Base-by-base conservation (phyloP, 331 rosid genomes). In the Spiraea crenata region DNA sequence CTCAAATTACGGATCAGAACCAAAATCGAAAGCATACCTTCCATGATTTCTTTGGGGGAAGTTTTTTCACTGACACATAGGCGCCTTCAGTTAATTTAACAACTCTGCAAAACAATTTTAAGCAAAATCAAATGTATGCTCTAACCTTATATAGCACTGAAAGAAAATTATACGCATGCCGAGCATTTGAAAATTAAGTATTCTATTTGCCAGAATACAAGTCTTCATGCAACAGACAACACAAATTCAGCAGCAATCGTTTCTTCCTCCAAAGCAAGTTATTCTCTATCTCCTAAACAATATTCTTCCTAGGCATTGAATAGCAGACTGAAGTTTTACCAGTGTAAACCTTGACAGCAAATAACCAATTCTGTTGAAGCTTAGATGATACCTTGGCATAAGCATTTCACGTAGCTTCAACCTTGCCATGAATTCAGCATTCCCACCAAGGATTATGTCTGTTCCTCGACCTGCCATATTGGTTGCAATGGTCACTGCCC, bases 401-500 rank as follows among this genome's bases (percentile, higher is more conserved):
- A 93, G 87, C 75, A 91, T 82, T 89, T 93, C 99, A 59, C 96
- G 96, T 50, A 93, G 89, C 85, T 93, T 93, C 82, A 93, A 81
- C 73, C 99, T 86, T 47, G 96, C 99, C 91, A 91, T 93, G 84
- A 93, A 93, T 79, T 93, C 99, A 73, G 99, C 96, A 82, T 93
- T 93, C 69, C 99, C 99, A 58, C 99, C 99, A 39, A 93, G 93
- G 81, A 93, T 93, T 71, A 93, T 93, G 87, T 91, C 99, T 64
- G 99, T 93, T 72, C 99, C 99, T 69, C 99, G 95, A 73, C 99
- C 99, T 49, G 99, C 99, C 99, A 93, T 93, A 85, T 93, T 93
- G 75, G 99, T 93, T 67, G 96, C 99, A 73, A 93, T 91, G 47
- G 99, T 93, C 83, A 91, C 99, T 34, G 96, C 96, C 76, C 95